Evolutionary conservation across 1,284 basidiomycete species (phyloP).

Genomic region (Takashimella koratensis): DNA sequence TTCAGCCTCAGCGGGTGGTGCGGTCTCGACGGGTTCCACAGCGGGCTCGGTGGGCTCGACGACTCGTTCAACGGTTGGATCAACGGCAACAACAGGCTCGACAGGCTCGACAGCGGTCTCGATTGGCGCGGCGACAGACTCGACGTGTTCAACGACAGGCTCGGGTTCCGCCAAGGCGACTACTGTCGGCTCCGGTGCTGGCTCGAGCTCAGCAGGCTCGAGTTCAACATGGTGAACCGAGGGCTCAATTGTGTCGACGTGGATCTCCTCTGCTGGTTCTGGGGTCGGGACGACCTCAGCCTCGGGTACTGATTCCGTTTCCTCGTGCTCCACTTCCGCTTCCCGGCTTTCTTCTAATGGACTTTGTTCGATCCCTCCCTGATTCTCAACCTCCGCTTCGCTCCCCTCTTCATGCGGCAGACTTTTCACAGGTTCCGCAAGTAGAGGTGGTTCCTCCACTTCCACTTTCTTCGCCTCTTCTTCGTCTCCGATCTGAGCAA

Average conservation of each 20-base stretch:
- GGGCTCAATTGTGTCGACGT: background rate
- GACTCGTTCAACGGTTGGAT: too few species aligned
- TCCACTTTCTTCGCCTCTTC: background rate
- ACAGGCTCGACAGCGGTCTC: too few species aligned
- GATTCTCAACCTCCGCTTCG: background rate
- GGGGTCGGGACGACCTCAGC: conserved; percentile 53
- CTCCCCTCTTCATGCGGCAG: background rate
- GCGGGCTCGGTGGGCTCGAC: too few species aligned
- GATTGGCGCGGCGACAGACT: too few species aligned
- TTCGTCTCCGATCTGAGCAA: background rate
- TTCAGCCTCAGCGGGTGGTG: background rate
- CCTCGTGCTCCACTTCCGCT: conserved; percentile 52
- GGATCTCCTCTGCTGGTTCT: background rate
- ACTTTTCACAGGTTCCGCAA: background rate
- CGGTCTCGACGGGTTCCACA: background rate
- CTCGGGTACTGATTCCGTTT: conserved; percentile 32
- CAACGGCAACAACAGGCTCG: too few species aligned
- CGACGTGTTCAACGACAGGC: too few species aligned
- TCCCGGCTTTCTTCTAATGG: conserved; percentile 70
- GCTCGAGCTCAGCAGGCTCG: too few species aligned
- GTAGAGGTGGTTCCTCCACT: too few species aligned
- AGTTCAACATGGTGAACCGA: background rate
- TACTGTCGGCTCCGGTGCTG: too few species aligned
- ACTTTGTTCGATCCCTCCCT: conserved; percentile 63
- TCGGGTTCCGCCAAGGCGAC: background rate